These are phyloP conservation scores for Rhizopogon vinicolor DNA, from an alignment of 768 basidiomycete species.

Conservation along the genomic window DNA sequence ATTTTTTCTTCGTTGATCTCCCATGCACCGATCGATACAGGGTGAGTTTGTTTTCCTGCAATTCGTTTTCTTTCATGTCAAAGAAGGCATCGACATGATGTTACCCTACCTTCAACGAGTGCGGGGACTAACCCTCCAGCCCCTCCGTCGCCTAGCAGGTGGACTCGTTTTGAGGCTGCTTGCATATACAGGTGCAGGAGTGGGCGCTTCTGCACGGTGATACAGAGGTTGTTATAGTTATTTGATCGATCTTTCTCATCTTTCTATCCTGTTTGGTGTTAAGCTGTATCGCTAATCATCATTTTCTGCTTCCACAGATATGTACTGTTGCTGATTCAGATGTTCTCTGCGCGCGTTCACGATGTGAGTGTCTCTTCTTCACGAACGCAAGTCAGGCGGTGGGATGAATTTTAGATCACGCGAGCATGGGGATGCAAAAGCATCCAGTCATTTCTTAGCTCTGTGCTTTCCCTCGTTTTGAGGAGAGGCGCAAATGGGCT, in stretches of 20 bases:
- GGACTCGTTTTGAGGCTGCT: constrained; percentile 28
- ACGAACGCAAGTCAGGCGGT: constrained; percentile 8
- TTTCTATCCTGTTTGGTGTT: not conserved
- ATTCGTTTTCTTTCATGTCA: not conserved
- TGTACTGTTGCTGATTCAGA: not conserved
- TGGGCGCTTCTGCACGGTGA: constrained; percentile 31
- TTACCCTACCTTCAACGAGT: constrained; percentile 25
- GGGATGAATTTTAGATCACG: constrained; percentile 22
- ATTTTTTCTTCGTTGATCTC: not conserved
- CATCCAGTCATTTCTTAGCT: constrained; percentile 20
- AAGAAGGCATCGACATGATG: constrained; percentile 18
- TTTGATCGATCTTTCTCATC: constrained; percentile 18
- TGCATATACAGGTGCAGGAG: constrained; percentile 31
- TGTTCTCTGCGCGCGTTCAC: not conserved
- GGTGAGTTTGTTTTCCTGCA: constrained; percentile 4
- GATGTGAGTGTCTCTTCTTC: constrained; percentile 4
- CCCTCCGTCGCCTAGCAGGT: constrained; percentile 30
- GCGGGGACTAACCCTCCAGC: constrained; percentile 28
- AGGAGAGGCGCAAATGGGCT: constrained; percentile 18
- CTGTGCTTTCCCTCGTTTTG: constrained; percentile 22
- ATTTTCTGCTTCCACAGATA: constrained; percentile 7
- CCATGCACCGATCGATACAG: not conserved
- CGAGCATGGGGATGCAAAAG: constrained; percentile 19
- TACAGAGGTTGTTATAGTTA: constrained; percentile 30
- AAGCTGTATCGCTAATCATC: not conserved